Base-by-base conservation (phyloP, 2,329 filamentous ascomycete genomes). In the Aspergillus calidoustus region DNA sequence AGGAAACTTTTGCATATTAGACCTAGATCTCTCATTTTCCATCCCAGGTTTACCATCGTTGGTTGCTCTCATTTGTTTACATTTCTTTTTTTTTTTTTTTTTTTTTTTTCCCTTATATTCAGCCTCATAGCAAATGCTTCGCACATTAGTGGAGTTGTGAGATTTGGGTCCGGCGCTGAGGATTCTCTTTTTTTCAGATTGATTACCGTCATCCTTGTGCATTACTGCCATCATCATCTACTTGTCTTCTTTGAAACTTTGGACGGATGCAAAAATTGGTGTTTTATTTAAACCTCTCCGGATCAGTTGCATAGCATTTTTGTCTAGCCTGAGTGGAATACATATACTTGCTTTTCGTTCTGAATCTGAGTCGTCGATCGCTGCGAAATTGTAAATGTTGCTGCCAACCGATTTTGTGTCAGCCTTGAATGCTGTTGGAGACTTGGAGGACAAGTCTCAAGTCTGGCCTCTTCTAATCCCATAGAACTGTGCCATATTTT, bases 1-100 rank as follows among this genome's bases (percentile, higher is more conserved):
- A 41, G 11, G 38, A 47, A 44, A 52, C 43, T 43, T 43, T n/a
- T 59, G 25, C 62, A 64, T 59, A n/a, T 52, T 62, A 62, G 53
- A 64, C 48, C 30, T 62, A 62, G 59, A 62, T 50, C 50, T 56
- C 34, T 31, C 23, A 50, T 15, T 23, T 11, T 59, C 19, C 50
- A 28, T 28, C 60, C 30, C 30, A 46, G 34, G 34, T 41, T 31
- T 41, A 34, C 41, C 44, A 56, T 53, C 17, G 31, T 55, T 31
- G 34, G 57, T 22, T 44, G 9, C 38, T 34, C 43, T 44, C 22
- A 57, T 19, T 50, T 52, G 13, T 48, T 38, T 53, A 11, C 13
- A 57, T 48, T 8, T 38, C 47, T 41, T 54, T 52, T 41, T 44
- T 31, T 28, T 23, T 44, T 28, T 41, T 54, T 52, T 41, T 44